phyloP scores from a whole-genome alignment of 805 yeast genomes.

The Candida cerambycidarum region DNA sequence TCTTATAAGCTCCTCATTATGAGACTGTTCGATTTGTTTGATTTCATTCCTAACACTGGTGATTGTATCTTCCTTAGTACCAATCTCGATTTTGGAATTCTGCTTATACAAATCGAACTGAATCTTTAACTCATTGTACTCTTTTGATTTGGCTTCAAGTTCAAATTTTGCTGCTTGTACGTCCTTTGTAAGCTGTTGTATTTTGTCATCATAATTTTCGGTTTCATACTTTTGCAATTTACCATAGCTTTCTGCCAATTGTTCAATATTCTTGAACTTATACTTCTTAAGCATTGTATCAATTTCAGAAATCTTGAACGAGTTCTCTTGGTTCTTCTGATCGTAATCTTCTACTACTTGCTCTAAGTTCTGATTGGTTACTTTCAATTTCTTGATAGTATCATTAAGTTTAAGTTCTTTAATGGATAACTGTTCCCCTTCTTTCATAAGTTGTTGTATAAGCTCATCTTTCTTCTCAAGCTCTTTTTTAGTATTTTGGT shows the following conservation, averaged over 20 bases:
- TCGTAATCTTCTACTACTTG: slow-evolving; percentile 26
- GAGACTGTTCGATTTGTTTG: slow-evolving; percentile 33
- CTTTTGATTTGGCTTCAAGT: slow-evolving; percentile 21
- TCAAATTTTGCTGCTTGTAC: slow-evolving; percentile 23
- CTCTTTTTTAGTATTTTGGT: not conserved
- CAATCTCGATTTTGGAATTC: slow-evolving; percentile 32
- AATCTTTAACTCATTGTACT: slow-evolving; percentile 30
- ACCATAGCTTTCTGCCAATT: slow-evolving; percentile 22
- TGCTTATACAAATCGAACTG: slow-evolving; percentile 32
- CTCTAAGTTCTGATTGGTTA: slow-evolving; percentile 30
- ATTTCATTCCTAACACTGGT: slow-evolving; percentile 29
- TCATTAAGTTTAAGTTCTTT: slow-evolving; percentile 70
- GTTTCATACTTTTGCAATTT: slow-evolving; percentile 16
- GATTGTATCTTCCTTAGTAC: slow-evolving; percentile 33
- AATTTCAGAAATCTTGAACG: slow-evolving; percentile 38
- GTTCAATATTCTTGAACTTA: slow-evolving; percentile 28
- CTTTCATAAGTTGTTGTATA: slow-evolving; percentile 65
- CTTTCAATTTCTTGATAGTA: slow-evolving; percentile 60
- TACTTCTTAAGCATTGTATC: slow-evolving; percentile 29
- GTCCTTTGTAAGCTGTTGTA: slow-evolving; percentile 24
- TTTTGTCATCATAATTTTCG: slow-evolving; percentile 16
- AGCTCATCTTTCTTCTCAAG: slow-evolving; percentile 51
- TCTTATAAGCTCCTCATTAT: slow-evolving; percentile 46
- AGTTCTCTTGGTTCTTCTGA: slow-evolving; percentile 30
- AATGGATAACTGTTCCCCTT: slow-evolving; percentile 71